Conservation (phyloP, 768 basidiomycete species). For the Gloeophyllum trabeum region DNA sequence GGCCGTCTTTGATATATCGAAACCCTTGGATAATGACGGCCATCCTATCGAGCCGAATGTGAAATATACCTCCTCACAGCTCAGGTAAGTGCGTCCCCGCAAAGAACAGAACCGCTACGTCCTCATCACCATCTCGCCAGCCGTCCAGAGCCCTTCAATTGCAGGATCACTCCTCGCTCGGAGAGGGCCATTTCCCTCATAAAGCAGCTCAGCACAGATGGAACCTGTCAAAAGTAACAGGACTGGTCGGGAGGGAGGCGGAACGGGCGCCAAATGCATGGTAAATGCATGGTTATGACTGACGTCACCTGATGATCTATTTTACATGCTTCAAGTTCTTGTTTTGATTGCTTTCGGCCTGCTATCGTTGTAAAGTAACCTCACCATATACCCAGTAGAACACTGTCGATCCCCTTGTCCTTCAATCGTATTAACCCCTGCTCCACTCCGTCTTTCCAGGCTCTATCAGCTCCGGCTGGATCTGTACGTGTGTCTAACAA, state of each 20-base stretch:
- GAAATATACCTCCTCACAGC: constrained; percentile 3
- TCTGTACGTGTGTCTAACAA: background rate
- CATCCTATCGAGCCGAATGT: constrained; percentile 5
- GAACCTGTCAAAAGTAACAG: too few relatives aligned
- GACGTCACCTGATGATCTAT: too few relatives aligned
- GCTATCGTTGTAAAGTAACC: too few relatives aligned
- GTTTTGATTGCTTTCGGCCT: too few relatives aligned
- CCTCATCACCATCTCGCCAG: background rate
- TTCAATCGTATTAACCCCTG: too few relatives aligned
- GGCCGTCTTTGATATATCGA: constrained; percentile 8
- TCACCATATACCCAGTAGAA: too few relatives aligned
- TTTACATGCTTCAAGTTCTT: too few relatives aligned
- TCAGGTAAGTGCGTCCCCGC: constrained; percentile 4
- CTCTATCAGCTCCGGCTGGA: background rate
- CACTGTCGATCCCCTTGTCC: too few relatives aligned
- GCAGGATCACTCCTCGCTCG: background rate
- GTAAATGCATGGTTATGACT: too few relatives aligned
- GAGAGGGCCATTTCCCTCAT: background rate
- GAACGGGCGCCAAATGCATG: too few relatives aligned
- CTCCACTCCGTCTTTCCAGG: background rate
- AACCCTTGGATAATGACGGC: constrained; percentile 7
- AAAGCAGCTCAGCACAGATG: too few relatives aligned
- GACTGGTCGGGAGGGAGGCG: too few relatives aligned
- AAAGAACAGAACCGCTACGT: background rate
- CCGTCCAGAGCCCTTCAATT: constrained; percentile 2